phyloP scores from a whole-genome alignment of 75 land plant species.

The Cryptomeria japonica region DNA sequence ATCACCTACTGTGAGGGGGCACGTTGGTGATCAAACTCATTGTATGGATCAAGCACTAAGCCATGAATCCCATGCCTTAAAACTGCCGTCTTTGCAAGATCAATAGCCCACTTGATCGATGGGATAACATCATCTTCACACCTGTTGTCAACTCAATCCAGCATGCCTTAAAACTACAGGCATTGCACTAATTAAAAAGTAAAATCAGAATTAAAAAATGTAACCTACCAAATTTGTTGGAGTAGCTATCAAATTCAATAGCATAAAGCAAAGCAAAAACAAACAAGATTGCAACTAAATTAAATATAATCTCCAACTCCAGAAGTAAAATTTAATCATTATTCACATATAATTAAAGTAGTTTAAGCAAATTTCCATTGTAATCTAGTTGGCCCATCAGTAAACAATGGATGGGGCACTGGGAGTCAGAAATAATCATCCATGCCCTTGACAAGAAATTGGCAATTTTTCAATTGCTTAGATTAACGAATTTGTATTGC shows the following conservation, averaged over 20 bases:
- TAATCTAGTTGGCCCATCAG: not conserved
- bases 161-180: not conserved
- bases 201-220: not conserved
- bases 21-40: constrained; percentile 98
- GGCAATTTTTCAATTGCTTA: not conserved
- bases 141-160: constrained; percentile 27
- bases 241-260: not conserved
- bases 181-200: not conserved
- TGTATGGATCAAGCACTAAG: constrained; percentile 97
- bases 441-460: not conserved
- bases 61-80: constrained; percentile 90
- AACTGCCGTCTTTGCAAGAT: constrained; percentile 92
- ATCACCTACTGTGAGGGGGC: constrained; percentile 55
- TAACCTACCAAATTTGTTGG: not conserved
- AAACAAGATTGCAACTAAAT: not conserved
- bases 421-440: not conserved
- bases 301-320: not conserved
- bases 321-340: not conserved
- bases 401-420: not conserved
- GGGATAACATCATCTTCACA: constrained; percentile 94
- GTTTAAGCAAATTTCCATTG: not conserved
- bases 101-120: constrained; percentile 84
- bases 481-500: not conserved
- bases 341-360: not conserved
- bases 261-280: not conserved